Evolutionary conservation across 495 filamentous ascomycete genomes (phyloP).

Genomic region (Hyaloscypha hepaticicola): DNA sequence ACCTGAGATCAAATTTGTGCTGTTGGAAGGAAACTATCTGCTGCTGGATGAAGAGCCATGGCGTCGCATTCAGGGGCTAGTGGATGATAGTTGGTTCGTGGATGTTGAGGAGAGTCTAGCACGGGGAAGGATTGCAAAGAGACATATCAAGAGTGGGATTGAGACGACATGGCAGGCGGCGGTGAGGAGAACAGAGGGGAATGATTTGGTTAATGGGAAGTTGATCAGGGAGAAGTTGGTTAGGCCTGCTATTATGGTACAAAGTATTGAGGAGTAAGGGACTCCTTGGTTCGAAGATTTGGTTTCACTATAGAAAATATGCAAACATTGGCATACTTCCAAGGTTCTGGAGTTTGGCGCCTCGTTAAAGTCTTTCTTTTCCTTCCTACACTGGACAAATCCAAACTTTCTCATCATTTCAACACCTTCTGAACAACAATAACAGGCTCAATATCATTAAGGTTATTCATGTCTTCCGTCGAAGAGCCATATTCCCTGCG

Average conservation of each 20-base stretch:
- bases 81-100: slow-evolving; percentile 37
- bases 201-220: slow-evolving; percentile 40
- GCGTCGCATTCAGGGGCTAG: slow-evolving; percentile 21
- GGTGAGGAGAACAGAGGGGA: slow-evolving; percentile 40
- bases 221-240: slow-evolving; percentile 1
- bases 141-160: slow-evolving; percentile 42
- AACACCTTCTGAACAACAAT: too few species aligned
- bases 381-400: too few species aligned
- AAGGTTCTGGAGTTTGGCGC: too few species aligned
- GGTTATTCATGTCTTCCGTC: too few species aligned
- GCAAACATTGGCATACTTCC: too few species aligned
- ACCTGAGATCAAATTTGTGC: slow-evolving; percentile 35
- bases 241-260: background rate
- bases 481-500: too few species aligned
- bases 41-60: slow-evolving; percentile 30
- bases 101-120: slow-evolving; percentile 39
- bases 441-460: too few species aligned
- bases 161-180: slow-evolving; percentile 43
- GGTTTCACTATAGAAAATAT: too few species aligned
- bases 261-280: slow-evolving; percentile 1
- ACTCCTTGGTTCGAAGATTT: too few species aligned
- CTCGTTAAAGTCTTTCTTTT: too few species aligned
- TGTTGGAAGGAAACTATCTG: slow-evolving; percentile 42
- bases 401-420: too few species aligned
- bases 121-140: slow-evolving; percentile 36